Base-by-base conservation (phyloP, 2,329 filamentous ascomycete genomes). In the Trichoderma polysporum region DNA sequence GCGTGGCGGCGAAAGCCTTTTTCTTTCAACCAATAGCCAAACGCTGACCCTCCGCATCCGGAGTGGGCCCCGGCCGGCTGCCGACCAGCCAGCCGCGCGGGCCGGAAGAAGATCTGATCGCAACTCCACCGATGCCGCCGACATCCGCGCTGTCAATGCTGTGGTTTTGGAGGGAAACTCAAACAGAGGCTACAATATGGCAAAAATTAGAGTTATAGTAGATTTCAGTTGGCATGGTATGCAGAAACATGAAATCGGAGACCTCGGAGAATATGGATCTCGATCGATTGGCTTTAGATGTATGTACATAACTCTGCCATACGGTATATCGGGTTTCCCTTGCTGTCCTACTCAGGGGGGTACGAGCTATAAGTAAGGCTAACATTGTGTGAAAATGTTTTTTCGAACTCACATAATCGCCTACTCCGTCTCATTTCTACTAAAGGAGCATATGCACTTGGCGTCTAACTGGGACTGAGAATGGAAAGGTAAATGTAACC, bases 121-220 rank as follows among this genome's bases (percentile, higher is more conserved):
- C 35, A 50, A 56, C 15, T 35, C 50, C 71, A 67, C 69, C 73
- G 71, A 73, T 71, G 68, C 72, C 71, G 69, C 73, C 73, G 72
- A 73, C 70, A 73, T 57, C 73, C 73, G 72, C 29, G 9, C 19
- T 49, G 15, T 13, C n/a, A 19, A 41, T 19, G 2, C 35, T 47
- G 37, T 1, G 1, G 6, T 35, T 37, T 63, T 33, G 27, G 0
- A 56, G 37, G 19, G 35, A 56, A 5, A 35, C 47, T 25, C 13
- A n/a, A 25, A 7, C 19, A 35, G 37, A 56, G 27, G 39, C 19
- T 35, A 22, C 6, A 45, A 47, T 47, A 47, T 1, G 37, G 35
- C 35, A 10, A 47, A 56, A 35, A 35, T n/a, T 45, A 54, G n/a
- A 64, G 37, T 64, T 64, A 64, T 47, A 25, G 45, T 27, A 35